phyloP scores from a whole-genome alignment of 176 grass and related monocot species.

The Oryza meyeriana region DNA sequence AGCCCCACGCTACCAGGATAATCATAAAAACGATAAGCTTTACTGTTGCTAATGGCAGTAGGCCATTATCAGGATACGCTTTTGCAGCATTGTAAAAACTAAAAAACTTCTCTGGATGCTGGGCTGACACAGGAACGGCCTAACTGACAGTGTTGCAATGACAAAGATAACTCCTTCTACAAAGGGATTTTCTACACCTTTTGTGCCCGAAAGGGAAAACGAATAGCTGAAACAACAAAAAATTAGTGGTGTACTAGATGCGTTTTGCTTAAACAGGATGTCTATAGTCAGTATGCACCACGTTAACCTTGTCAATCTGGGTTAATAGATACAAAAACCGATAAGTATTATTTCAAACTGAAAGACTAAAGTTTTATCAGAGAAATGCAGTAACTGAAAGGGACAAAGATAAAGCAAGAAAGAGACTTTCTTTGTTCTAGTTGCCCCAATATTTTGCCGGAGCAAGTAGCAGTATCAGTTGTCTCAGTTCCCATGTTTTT shows the following conservation, averaged over 20 bases:
- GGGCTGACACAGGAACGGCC: not conserved
- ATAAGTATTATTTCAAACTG: not conserved
- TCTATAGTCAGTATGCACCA: not conserved
- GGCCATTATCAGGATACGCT: not conserved
- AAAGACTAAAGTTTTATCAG: not conserved
- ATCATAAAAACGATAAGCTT: not conserved
- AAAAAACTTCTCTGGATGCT: not conserved
- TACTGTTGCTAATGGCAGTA: constrained; percentile 4
- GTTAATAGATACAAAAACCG: not conserved
- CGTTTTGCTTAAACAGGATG: not conserved
- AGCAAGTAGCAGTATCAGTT: not conserved
- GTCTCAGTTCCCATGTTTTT: not conserved
- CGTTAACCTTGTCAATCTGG: not conserved
- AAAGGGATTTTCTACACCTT: not conserved
- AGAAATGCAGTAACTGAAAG: not conserved
- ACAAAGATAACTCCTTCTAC: not conserved
- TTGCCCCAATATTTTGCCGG: not conserved
- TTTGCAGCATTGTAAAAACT: not conserved
- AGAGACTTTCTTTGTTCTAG: not conserved
- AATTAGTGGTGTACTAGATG: not conserved
- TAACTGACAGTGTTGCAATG: not conserved
- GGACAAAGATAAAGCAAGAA: not conserved
- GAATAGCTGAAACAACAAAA: not conserved
- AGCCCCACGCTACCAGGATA: not conserved
- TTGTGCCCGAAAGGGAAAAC: not conserved